Evolutionary conservation across 768 basidiomycete species (phyloP).

Genomic region (Tephrocybe sp.): DNA sequence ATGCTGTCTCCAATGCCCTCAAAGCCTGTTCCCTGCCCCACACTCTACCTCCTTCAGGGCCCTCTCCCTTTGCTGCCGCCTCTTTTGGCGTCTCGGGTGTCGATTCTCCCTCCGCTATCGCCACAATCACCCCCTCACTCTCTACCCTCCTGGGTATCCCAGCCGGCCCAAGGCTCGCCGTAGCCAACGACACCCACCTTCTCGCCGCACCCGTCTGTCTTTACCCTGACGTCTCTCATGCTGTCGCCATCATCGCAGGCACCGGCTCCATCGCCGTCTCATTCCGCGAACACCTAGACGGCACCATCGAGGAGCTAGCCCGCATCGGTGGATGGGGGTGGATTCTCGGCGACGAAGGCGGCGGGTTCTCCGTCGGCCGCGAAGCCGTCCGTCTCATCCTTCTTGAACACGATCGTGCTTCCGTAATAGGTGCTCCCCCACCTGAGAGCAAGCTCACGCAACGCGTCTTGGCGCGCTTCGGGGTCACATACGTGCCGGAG

Average conservation of each 20-base stretch:
- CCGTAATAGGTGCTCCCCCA: conserved; percentile 30
- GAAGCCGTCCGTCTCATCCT: conserved; percentile 72
- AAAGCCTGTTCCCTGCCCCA: conserved; percentile 37
- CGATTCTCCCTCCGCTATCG: conserved; percentile 65
- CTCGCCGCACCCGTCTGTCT: conserved; percentile 75
- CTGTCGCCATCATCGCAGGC: conserved; percentile 74
- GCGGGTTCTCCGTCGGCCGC: conserved; percentile 77
- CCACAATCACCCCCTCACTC: conserved; percentile 50
- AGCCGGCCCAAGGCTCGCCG: conserved; percentile 46
- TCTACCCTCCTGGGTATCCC: conserved; percentile 59
- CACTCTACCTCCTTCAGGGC: conserved; percentile 25
- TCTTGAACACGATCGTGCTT: conserved; percentile 48
- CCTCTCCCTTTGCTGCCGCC: conserved; percentile 54
- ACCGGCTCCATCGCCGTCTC: conserved; percentile 78
- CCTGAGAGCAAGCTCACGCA: conserved; percentile 38
- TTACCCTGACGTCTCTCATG: conserved; percentile 54
- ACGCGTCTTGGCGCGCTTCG: conserved; percentile 53
- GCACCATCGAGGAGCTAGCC: conserved; percentile 56
- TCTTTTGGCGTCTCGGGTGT: conserved; percentile 87
- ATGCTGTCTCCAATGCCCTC: conserved; percentile 55
- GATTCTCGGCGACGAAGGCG: conserved; percentile 83
- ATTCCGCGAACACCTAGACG: conserved; percentile 42
- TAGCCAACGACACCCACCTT: conserved; percentile 84
- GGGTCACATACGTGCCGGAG: conserved; percentile 55
- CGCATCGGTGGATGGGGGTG: conserved; percentile 82